phyloP scores from a whole-genome alignment of 805 yeast species.

The Sugiyamaella marilandica region DNA sequence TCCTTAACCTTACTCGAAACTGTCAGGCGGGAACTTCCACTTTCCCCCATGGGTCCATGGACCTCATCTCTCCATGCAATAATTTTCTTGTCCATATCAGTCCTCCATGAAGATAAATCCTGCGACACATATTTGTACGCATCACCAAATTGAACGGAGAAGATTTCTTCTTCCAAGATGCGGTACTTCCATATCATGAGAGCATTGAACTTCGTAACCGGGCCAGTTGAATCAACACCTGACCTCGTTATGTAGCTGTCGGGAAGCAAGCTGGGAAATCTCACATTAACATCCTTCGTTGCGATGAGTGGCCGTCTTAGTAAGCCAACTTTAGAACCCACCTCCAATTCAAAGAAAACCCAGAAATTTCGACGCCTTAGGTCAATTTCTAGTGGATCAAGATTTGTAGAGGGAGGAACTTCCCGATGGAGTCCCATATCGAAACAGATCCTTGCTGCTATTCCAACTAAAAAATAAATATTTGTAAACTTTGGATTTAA shows the following conservation, averaged over 20 bases:
- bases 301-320: background rate
- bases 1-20: background rate
- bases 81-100: background rate
- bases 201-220: background rate
- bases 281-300: background rate
- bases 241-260: background rate
- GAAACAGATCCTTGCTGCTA: conserved; percentile 13
- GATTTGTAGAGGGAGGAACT: background rate
- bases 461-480: conserved; percentile 5
- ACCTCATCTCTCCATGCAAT: background rate
- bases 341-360: background rate
- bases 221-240: background rate
- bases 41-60: background rate
- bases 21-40: background rate
- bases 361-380: conserved; percentile 8
- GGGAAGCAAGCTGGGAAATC: background rate
- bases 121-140: background rate
- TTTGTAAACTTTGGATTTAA: background rate
- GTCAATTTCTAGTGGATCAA: conserved; percentile 1
- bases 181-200: background rate
- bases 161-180: background rate
- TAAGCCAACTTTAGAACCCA: background rate
- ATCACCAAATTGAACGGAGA: background rate
- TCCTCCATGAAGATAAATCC: background rate
- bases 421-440: conserved; percentile 14